phyloP scores from a whole-genome alignment of 345 rosid genomes.

The Gossypium ekmanianum region DNA sequence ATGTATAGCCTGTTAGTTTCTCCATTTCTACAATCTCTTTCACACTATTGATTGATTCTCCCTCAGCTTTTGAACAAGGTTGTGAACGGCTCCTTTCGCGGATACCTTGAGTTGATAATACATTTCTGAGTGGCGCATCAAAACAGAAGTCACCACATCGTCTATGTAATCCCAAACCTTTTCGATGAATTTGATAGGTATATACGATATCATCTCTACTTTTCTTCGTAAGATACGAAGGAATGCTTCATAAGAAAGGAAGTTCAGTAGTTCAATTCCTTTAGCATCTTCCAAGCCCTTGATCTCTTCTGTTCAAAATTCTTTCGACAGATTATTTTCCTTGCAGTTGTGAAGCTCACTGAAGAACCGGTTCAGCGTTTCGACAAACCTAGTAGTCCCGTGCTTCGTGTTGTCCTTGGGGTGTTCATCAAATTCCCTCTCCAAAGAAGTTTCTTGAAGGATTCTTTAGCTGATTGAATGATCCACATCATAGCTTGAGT shows the following conservation, averaged over 20 bases:
- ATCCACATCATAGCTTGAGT: background rate
- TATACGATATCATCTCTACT: background rate
- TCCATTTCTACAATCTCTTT: background rate
- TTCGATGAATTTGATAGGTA: background rate
- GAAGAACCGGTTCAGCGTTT: background rate
- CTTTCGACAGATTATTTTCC: background rate
- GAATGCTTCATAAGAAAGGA: background rate
- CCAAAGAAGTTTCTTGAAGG: background rate
- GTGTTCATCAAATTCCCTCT: background rate
- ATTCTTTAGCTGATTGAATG: background rate
- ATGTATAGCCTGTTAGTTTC: background rate
- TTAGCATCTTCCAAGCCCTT: background rate
- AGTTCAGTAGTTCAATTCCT: background rate
- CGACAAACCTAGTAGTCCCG: background rate
- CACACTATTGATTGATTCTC: background rate
- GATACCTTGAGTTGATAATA: background rate
- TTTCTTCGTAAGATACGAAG: background rate
- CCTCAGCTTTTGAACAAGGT: background rate
- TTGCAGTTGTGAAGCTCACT: background rate
- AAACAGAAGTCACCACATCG: background rate
- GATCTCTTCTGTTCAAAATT: background rate
- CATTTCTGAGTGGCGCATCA: background rate
- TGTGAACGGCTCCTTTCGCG: background rate
- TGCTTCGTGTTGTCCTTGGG: background rate
- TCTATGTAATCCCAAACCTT: background rate